Base-by-base conservation (phyloP, 805 yeast genomes). In the Wickerhamomyces subpelliculosus region DNA sequence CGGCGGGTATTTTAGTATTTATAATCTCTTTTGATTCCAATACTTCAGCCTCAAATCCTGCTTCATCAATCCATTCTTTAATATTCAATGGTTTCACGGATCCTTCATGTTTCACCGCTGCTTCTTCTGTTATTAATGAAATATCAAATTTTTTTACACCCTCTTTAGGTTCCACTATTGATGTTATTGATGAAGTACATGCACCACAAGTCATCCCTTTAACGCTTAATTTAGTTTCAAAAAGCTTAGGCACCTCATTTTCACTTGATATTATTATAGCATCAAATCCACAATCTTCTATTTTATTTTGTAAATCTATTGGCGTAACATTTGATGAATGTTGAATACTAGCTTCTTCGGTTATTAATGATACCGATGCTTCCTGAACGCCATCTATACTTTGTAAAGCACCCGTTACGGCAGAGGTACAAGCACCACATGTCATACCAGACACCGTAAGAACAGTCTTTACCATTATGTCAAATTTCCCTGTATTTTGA, bases 211-310 rank as follows among this genome's bases (percentile, higher is more conserved):
- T 53, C 58, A 53, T 53, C 9, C 58, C 58, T 26, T 41, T 37
- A 8, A 53, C 45, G 2, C 47, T 35, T 18, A 49, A 31, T 11
- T 36, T 32, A 6, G 52, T 41, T 21, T 49, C 47, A 20, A 42
- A 39, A 5, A 41, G 20, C 7, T 34, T 23, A 8, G 20, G 16
- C 5, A 30, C 19, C 4, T 34, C 34, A 17, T 18, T 27, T 17
- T 20, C 34, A 4, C 27, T 26, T 8, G 26, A 22, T 31, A 60
- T 19, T 12, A 62, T 27, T 10, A 43, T 42, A 6, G 76, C 76
- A 29, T 76, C 87, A 54, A 82, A 84, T 6, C 95, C 95, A 43
- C 80, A 73, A 48, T 80, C 84, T 45, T 86, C 94, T 8, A 88
- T 70, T 2, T 73, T 58, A 20, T 71, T 74, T 20, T 55, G 51